Conservation (phyloP, 192 early-diverging fungal genomes). For the Endogone sp. region DNA sequence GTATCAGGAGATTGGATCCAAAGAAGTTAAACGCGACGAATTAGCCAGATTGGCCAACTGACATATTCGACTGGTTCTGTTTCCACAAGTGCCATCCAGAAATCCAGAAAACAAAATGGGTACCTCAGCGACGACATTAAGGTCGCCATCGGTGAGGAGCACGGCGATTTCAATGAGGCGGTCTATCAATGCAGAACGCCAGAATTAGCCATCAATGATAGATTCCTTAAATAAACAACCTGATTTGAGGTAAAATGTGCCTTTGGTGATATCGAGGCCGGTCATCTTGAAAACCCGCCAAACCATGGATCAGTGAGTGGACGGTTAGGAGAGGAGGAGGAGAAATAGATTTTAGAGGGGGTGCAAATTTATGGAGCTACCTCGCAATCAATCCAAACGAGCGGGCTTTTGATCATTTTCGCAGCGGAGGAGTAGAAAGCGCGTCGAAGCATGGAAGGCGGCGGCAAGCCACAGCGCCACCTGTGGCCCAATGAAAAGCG, state of each 20-base stretch:
- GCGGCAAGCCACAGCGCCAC: not conserved
- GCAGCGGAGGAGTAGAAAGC: not conserved
- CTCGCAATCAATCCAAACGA: conserved; percentile 87
- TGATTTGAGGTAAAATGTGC: too few species aligned
- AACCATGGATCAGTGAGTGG: not conserved
- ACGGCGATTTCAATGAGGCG: conserved; percentile 88
- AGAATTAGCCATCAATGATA: conserved; percentile 30
- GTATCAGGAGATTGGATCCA: conserved; percentile 6
- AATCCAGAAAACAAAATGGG: too few species aligned
- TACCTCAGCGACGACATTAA: conserved; percentile 79
- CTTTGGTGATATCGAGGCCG: conserved; percentile 51
- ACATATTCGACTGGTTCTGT: not conserved
- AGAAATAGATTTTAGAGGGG: not conserved
- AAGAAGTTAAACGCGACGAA: too few species aligned
- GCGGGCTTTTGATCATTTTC: conserved; percentile 41
- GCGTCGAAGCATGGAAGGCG: not conserved
- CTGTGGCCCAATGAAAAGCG: too few species aligned
- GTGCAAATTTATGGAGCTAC: conserved; percentile 18
- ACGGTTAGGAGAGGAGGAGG: not conserved
- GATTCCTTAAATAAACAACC: too few species aligned
- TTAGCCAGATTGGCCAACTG: too few species aligned
- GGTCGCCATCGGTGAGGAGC: conserved; percentile 83
- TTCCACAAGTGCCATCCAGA: not conserved
- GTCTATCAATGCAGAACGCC: conserved; percentile 58
- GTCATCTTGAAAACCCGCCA: conserved; percentile 59